Evolutionary conservation across 352 stramenopile species (phyloP).

Genomic region (Globisporangium acanthophoron): DNA sequence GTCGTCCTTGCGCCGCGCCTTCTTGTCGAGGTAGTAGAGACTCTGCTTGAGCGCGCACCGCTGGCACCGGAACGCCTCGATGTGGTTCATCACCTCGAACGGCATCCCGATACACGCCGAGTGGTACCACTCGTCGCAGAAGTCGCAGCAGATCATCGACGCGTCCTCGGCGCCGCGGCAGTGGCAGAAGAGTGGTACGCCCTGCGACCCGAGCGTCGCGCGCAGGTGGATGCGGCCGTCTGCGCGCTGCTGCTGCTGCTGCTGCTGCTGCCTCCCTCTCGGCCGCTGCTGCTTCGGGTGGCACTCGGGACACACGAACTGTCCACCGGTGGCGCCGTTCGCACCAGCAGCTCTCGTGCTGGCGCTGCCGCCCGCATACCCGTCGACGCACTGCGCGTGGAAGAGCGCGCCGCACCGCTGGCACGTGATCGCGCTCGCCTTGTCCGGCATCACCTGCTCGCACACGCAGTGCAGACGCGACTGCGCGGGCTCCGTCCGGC

Average conservation of each 20-base stretch:
- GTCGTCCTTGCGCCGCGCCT: conserved; percentile 36
- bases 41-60: conserved; percentile 62
- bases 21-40: conserved; percentile 66
- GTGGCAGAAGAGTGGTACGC: conserved; percentile 56
- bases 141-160: conserved; percentile 87
- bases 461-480: conserved; percentile 59
- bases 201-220: conserved; percentile 12
- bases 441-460: conserved; percentile 55
- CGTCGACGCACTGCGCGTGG: conserved; percentile 50
- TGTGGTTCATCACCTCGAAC: conserved; percentile 39
- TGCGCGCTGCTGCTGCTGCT: background rate
- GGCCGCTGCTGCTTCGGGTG: conserved; percentile 3
- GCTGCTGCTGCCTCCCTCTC: background rate
- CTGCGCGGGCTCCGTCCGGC: conserved; percentile 16
- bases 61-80: conserved; percentile 71
- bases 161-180: conserved; percentile 53
- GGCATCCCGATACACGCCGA: conserved; percentile 59
- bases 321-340: background rate
- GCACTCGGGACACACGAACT: conserved; percentile 22
- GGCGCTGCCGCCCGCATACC: background rate
- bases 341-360: background rate
- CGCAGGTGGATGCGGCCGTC: conserved; percentile 21
- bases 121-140: conserved; percentile 87
- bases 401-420: conserved; percentile 44
- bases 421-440: conserved; percentile 45